These are phyloP conservation scores for Nannochloropsis gaditana DNA, from an alignment of 108 stramenopile species.

Conservation along the genomic window DNA sequence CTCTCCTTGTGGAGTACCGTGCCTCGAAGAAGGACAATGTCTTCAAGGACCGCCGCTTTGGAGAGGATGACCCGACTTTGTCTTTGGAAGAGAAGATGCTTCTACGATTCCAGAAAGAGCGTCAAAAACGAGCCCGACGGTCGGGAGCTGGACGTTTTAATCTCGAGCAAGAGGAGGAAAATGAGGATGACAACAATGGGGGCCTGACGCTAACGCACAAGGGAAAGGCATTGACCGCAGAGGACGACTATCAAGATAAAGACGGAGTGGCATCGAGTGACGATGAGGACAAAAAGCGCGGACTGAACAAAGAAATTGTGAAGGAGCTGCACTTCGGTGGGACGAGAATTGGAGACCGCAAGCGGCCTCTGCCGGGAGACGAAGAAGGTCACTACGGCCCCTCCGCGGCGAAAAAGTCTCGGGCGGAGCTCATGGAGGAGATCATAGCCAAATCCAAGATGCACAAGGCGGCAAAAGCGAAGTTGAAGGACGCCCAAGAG, in stretches of 20 bases:
- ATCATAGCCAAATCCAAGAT: constrained; percentile 74
- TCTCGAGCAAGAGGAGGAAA: constrained; percentile 41
- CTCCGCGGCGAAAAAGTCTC: constrained; percentile 46
- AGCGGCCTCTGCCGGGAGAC: constrained; percentile 34
- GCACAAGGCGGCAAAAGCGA: constrained; percentile 71
- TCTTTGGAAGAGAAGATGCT: constrained; percentile 57
- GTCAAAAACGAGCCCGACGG: constrained; percentile 42
- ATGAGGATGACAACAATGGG: neutral
- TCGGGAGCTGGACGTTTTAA: constrained; percentile 36
- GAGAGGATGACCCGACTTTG: constrained; percentile 47
- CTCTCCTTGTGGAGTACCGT: constrained; percentile 50
- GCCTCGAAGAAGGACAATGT: constrained; percentile 45
- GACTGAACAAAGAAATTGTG: constrained; percentile 63
- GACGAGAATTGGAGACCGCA: constrained; percentile 43
- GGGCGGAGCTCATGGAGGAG: constrained; percentile 79
- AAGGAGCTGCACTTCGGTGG: constrained; percentile 84
- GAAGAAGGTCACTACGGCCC: constrained; percentile 55
- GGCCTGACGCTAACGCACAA: constrained; percentile 52
- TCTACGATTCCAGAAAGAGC: constrained; percentile 52
- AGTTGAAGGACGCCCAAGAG: constrained; percentile 72
- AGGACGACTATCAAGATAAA: constrained; percentile 56
- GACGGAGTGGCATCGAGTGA: constrained; percentile 60
- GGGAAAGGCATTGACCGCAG: constrained; percentile 69
- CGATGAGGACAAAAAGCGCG: constrained; percentile 56
- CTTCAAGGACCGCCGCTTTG: constrained; percentile 54